Percentiles rank a stretch among this genome's conserved stretches.
These are phyloP conservation scores for Irpex sp. DNA, from an alignment of 1,284 basidiomycete genomes.

Conservation along the genomic window DNA sequence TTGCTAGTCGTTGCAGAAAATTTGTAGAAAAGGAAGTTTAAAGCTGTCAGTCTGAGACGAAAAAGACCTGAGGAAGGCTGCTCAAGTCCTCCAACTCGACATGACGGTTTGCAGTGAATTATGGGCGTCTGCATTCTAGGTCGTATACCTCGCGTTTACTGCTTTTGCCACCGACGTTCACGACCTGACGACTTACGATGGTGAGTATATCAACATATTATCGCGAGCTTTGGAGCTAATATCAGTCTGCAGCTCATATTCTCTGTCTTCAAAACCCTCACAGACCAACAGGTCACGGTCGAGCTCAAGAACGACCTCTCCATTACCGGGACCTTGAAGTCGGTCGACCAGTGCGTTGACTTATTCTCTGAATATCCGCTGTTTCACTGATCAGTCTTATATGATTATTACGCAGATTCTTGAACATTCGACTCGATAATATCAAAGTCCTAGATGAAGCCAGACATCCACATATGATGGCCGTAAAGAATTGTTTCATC, in stretches of 20 bases:
- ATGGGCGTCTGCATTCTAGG: not conserved
- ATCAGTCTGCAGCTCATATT: slow-evolving; percentile 78
- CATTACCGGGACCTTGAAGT: slow-evolving; percentile 95
- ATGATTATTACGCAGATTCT: slow-evolving; percentile 57
- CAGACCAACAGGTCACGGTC: slow-evolving; percentile 94
- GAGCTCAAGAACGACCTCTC: slow-evolving; percentile 99
- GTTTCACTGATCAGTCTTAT: not conserved
- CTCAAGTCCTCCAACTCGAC: not conserved
- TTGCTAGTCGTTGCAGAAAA: not conserved
- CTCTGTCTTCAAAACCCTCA: slow-evolving; percentile 98
- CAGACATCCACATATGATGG: slow-evolving; percentile 98
- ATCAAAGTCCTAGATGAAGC: slow-evolving; percentile 93
- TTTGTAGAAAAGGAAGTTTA: not conserved
- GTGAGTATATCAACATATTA: not conserved
- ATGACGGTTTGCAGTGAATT: not conserved
- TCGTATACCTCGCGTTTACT: not conserved
- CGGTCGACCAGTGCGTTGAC: slow-evolving; percentile 87
- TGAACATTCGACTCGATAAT: slow-evolving; percentile 95
- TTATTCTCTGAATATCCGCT: not conserved
- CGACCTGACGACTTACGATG: not conserved
- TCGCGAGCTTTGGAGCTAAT: not conserved
- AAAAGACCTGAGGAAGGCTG: not conserved
- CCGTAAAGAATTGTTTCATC: slow-evolving; percentile 99
- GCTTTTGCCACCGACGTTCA: not conserved
- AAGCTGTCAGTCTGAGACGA: not conserved